phyloP scores from a whole-genome alignment of 1,284 basidiomycete genomes.

The Melampsora larici-populina region DNA sequence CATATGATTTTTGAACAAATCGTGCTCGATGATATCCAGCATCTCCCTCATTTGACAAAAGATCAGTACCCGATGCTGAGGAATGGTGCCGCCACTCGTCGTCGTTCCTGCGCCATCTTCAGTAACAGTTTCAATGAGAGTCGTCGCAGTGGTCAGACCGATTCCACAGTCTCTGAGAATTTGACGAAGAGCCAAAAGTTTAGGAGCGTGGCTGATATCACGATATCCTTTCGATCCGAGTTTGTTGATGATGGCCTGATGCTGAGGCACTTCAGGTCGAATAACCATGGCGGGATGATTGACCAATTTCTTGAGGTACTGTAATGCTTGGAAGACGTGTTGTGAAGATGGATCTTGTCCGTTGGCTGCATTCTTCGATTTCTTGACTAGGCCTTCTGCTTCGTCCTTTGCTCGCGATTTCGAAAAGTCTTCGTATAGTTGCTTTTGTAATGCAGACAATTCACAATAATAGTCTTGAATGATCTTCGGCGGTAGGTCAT shows the following conservation, averaged over 20 bases:
- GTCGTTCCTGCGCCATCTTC: conserved; percentile 54
- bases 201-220: conserved; percentile 88
- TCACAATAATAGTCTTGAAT: conserved; percentile 99
- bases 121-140: conserved; percentile 61
- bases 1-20: conserved; percentile 88
- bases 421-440: conserved; percentile 87
- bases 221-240: conserved; percentile 59
- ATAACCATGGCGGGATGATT: conserved; percentile 91
- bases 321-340: conserved; percentile 92
- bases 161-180: conserved; percentile 92
- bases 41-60: conserved; percentile 99
- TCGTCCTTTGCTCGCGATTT: conserved; percentile 62
- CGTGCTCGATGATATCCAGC: conserved; percentile 94
- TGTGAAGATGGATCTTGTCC: conserved; percentile 62
- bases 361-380: conserved; percentile 50
- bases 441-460: conserved; percentile 85
- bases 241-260: conserved; percentile 65
- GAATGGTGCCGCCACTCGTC: conserved; percentile 60
- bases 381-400: conserved; percentile 43
- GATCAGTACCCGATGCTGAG: conserved; percentile 94
- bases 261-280: conserved; percentile 65
- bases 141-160: conserved; percentile 62
- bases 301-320: conserved; percentile 95
- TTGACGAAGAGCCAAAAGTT: conserved; percentile 90
- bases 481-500: conserved; percentile 97